Conservation (phyloP, 139 green algal genomes). For the Mesotaenium endlicherianum region DNA sequence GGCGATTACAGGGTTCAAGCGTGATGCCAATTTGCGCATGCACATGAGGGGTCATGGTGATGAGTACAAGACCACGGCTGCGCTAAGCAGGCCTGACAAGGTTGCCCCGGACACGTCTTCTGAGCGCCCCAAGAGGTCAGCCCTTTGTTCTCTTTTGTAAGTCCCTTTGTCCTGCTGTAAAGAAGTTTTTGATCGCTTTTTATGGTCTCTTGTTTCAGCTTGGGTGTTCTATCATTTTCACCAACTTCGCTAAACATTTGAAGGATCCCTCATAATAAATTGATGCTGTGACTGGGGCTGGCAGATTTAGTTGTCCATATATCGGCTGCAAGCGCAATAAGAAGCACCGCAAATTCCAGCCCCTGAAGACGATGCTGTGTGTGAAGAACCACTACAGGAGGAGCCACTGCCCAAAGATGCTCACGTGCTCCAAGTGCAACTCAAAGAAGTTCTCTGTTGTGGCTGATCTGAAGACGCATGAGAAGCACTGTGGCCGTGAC, state of each 20-base stretch:
- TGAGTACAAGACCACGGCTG: constrained; percentile 37
- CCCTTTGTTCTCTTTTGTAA: not conserved
- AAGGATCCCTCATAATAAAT: not conserved
- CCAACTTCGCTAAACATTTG: not conserved
- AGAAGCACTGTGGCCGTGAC: constrained; percentile 46
- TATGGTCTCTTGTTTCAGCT: no score
- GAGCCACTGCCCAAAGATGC: constrained; percentile 44
- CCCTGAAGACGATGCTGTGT: constrained; percentile 48
- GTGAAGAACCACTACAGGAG: constrained; percentile 51
- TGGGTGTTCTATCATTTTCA: no score
- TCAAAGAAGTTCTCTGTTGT: constrained; percentile 50
- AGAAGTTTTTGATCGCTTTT: no score
- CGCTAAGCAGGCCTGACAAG: constrained; percentile 20
- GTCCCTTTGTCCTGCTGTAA: not conserved
- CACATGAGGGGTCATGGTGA: constrained; percentile 46
- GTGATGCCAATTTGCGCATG: constrained; percentile 44
- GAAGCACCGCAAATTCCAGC: constrained; percentile 34
- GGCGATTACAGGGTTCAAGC: constrained; percentile 31
- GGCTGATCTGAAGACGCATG: constrained; percentile 46
- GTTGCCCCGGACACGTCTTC: not conserved
- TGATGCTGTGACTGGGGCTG: not conserved
- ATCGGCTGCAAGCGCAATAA: constrained; percentile 45
- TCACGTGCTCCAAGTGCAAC: constrained; percentile 40
- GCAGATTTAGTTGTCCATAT: constrained; percentile 42
- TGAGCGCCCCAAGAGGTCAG: not conserved